Evolutionary conservation across 2,329 filamentous ascomycete genomes (phyloP), one percentile per base, ranked within the genome.

Genomic region (Malbranchea cinnamomea): DNA sequence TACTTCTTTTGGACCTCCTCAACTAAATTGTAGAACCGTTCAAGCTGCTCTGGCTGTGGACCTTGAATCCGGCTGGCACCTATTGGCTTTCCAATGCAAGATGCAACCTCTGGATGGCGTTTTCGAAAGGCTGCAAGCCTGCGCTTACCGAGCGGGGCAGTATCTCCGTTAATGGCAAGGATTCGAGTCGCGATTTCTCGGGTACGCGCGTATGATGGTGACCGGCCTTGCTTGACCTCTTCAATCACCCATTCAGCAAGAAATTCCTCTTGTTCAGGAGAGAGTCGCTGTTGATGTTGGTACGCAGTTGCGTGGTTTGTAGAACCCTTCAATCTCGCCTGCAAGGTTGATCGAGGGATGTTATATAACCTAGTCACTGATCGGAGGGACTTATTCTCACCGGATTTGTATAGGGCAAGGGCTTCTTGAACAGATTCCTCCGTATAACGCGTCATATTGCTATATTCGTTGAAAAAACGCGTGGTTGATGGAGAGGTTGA

Each of bases 201-300:
- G 6, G 18, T 16, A 13, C 4, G 3, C 13, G 24, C 10, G n/a
- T 25, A 16, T 7, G 24, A 13, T 13, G 12, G 24, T 15, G 24
- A 16, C 15, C 7, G 18, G 9, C 11, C 24, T 26, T 26, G 24
- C 15, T 15, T 13, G n/a, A 15, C n/a, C 24, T 26, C 13, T n/a
- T 26, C 24, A 4, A 26, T 5, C 18, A 26, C 18, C 12, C 24
- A 26, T 26, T 26, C 24, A 26, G 12, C 24, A 15, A 26, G 24
- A 15, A 26, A 26, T 7, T 26, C 2, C 24, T 26, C 24, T 14
- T 26, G 24, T 7, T 5, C 11, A 26, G 24, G 24, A 26, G 5
- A 11, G n/a, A 25, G 14, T n/a, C n/a, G n/a, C 14, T 14, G 12
- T n/a, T 26, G 24, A 14, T 26, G 7, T 5, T 4, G n/a, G n/a